phyloP scores from a whole-genome alignment of 164 flowering plant genomes.

The Chloranthus sessilifolius region DNA sequence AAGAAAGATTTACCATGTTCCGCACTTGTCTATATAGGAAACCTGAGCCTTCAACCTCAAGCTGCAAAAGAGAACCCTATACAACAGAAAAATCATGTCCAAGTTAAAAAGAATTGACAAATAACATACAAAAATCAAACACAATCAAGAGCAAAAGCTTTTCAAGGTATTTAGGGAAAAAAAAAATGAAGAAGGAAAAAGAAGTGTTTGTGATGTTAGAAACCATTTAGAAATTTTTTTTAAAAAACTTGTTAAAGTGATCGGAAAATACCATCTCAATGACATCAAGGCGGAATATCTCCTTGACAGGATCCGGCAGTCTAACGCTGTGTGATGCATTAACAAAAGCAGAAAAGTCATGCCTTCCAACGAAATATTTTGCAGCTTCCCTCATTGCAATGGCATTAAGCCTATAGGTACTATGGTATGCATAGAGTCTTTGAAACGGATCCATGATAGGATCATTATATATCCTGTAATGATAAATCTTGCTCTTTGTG shows the following conservation, averaged over 20 bases:
- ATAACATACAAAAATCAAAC: not conserved
- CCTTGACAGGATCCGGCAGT: slow-evolving; percentile 60
- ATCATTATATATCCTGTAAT: slow-evolving; percentile 70
- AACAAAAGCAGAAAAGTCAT: slow-evolving; percentile 83
- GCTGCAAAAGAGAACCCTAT: slow-evolving; percentile 77
- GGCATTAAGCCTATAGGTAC: slow-evolving; percentile 55
- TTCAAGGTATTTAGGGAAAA: not conserved
- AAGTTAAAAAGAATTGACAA: not conserved
- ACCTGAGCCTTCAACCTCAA: slow-evolving; percentile 94
- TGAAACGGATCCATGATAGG: slow-evolving; percentile 86
- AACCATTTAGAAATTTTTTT: too few relatives aligned
- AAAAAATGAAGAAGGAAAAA: not conserved
- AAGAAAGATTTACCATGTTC: slow-evolving; percentile 61
- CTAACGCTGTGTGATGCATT: slow-evolving; percentile 57
- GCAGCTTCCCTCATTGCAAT: slow-evolving; percentile 77
- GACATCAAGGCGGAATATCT: slow-evolving; percentile 67
- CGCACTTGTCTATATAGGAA: slow-evolving; percentile 89
- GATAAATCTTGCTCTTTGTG: slow-evolving; percentile 66
- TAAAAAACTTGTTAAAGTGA: too few relatives aligned
- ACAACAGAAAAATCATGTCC: slow-evolving; percentile 14
- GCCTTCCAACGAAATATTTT: slow-evolving; percentile 61
- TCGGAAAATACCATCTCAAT: slow-evolving; percentile 51
- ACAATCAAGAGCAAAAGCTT: too few relatives aligned
- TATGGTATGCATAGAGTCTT: slow-evolving; percentile 58
- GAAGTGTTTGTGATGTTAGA: not conserved